phyloP scores from a whole-genome alignment of 441 rosid genomes.

The Breynia disticha region DNA sequence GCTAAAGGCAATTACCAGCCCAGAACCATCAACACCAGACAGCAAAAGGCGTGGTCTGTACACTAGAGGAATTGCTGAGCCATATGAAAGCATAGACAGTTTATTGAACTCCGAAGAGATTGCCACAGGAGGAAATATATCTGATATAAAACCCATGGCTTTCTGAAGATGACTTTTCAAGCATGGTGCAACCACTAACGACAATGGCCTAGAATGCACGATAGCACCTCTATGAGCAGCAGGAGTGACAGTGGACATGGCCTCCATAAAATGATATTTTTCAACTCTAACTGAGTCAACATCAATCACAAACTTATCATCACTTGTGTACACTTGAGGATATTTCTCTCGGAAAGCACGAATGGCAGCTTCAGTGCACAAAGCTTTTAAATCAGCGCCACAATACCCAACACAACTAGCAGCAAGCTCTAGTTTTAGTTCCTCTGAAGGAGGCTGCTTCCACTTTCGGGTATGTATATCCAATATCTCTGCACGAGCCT shows the following conservation, averaged over 20 bases:
- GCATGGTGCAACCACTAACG: slow-evolving; percentile 90
- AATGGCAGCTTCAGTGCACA: slow-evolving; percentile 99
- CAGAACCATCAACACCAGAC: slow-evolving; percentile 80
- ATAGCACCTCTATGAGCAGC: slow-evolving; percentile 98
- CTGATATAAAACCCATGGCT: slow-evolving; percentile 62
- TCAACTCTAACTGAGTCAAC: slow-evolving; percentile 85
- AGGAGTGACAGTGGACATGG: slow-evolving; percentile 96
- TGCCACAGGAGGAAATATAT: slow-evolving; percentile 68
- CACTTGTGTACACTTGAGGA: slow-evolving; percentile 99
- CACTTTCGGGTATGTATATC: slow-evolving; percentile 98
- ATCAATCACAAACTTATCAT: slow-evolving; percentile 92
- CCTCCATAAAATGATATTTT: slow-evolving; percentile 84
- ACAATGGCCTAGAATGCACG: slow-evolving; percentile 94
- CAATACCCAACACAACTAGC: slow-evolving; percentile 99
- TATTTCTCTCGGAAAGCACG: slow-evolving; percentile 97
- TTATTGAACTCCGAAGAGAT: slow-evolving; percentile 69
- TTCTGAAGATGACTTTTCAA: slow-evolving; percentile 69
- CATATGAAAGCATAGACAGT: slow-evolving; percentile 92
- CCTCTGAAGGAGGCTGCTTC: slow-evolving; percentile 86
- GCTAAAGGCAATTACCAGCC: slow-evolving; percentile 72
- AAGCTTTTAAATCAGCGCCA: slow-evolving; percentile 98
- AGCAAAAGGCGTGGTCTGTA: slow-evolving; percentile 94
- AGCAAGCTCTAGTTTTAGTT: slow-evolving; percentile 83
- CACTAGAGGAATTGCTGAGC: slow-evolving; percentile 87
- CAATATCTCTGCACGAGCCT: slow-evolving; percentile 95